Percentiles rank a stretch among this genome's conserved stretches.
Conservation (phyloP, 768 basidiomycete genomes). For the Suillus fuscotomentosus region DNA sequence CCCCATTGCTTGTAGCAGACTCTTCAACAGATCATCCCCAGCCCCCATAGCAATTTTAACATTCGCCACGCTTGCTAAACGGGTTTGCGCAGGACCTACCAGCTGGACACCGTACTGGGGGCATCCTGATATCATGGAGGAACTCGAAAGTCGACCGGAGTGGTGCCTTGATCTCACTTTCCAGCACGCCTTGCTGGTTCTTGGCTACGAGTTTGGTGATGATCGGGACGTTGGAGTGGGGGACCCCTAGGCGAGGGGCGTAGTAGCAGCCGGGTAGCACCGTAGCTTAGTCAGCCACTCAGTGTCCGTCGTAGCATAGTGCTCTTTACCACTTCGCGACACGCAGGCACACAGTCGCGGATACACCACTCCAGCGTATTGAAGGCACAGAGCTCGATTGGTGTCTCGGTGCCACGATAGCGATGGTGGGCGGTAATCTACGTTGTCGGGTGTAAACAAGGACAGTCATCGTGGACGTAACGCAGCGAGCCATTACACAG, state of each 20-base stretch:
- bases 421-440: slow-evolving; percentile 63
- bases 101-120: slow-evolving; percentile 57
- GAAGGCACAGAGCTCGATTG: slow-evolving; percentile 93
- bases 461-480: background rate
- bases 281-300: no score
- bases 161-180: slow-evolving; percentile 96
- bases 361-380: no score
- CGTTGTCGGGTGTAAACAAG: slow-evolving; percentile 43
- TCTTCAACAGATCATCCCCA: slow-evolving; percentile 21
- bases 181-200: slow-evolving; percentile 82
- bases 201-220: slow-evolving; percentile 88
- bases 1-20: slow-evolving; percentile 58
- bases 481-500: no score
- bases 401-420: slow-evolving; percentile 84
- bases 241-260: no score
- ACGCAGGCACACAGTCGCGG: no score
- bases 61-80: slow-evolving; percentile 61
- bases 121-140: slow-evolving; percentile 51
- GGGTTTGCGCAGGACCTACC: slow-evolving; percentile 69
- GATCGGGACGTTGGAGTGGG: no score
- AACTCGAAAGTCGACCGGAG: slow-evolving; percentile 83
- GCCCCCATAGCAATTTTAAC: slow-evolving; percentile 47
- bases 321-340: no score
- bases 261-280: no score
- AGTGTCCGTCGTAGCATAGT: no score